Conservation (phyloP, 2,329 filamentous ascomycete species). For the Lecanicillium sp. region DNA sequence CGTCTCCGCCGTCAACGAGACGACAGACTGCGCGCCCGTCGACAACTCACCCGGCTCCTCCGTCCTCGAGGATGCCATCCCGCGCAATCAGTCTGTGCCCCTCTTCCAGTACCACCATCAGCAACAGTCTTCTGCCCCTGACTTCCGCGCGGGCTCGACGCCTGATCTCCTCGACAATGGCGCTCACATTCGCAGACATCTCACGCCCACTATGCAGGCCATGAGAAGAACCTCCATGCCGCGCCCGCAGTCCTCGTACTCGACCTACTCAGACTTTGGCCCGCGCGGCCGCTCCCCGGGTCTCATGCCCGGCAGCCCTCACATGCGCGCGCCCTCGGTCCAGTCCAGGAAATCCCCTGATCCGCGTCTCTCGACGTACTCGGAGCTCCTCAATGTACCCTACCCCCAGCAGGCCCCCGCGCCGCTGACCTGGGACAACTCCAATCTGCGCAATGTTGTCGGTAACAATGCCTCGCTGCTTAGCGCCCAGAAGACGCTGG, state of each 20-base stretch:
- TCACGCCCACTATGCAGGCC: slow-evolving; percentile 53
- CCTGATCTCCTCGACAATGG: slow-evolving; percentile 47
- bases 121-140: slow-evolving; percentile 38
- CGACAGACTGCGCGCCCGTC: slow-evolving; percentile 37
- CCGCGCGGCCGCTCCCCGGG: slow-evolving; percentile 57
- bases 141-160: slow-evolving; percentile 41
- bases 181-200: slow-evolving; percentile 51
- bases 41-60: slow-evolving; percentile 46
- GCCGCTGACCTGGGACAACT: slow-evolving; percentile 71
- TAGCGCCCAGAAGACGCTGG: slow-evolving; percentile 85
- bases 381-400: slow-evolving; percentile 58
- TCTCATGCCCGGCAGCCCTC: slow-evolving; percentile 34
- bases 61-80: slow-evolving; percentile 38
- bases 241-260: slow-evolving; percentile 72
- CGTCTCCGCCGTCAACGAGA: slow-evolving; percentile 45
- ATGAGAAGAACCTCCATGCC: slow-evolving; percentile 53
- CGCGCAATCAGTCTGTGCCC: slow-evolving; percentile 42
- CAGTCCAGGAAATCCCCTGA: slow-evolving; percentile 53
- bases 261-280: slow-evolving; percentile 62
- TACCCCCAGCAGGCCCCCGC: slow-evolving; percentile 72
- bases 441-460: slow-evolving; percentile 68
- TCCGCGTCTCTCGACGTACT: slow-evolving; percentile 46
- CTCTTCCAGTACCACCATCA: slow-evolving; percentile 60
- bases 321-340: slow-evolving; percentile 42
- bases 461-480: slow-evolving; percentile 88